Percentiles rank a stretch among this genome's conserved stretches.
Conservation (phyloP, 768 basidiomycete species). For the Suillus weaverae region DNA sequence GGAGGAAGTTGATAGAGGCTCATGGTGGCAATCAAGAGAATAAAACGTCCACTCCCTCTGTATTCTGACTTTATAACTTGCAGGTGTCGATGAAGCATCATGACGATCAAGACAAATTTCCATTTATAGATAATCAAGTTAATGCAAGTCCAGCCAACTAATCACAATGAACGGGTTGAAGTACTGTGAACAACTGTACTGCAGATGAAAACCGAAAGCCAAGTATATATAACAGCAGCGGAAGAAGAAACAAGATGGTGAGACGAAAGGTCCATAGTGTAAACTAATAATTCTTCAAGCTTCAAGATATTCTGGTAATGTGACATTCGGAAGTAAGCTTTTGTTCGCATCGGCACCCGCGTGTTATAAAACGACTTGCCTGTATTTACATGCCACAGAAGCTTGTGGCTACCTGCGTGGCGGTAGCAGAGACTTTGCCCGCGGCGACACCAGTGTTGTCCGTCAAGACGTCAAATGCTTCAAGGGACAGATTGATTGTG, state of each 20-base stretch:
- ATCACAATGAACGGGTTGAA: neutral
- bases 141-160: neutral
- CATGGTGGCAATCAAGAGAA: neutral
- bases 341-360: neutral
- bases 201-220: neutral
- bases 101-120: neutral
- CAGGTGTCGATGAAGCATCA: neutral
- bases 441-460: constrained; percentile 41
- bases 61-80: neutral
- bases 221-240: neutral
- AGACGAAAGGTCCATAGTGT: neutral
- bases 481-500: constrained; percentile 39
- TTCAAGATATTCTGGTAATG: neutral
- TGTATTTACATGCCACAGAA: constrained; percentile 45
- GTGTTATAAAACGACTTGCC: neutral
- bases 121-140: neutral
- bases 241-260: neutral
- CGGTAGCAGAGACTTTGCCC: constrained; percentile 46
- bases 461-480: constrained; percentile 37
- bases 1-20: constrained; percentile 15
- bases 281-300: neutral
- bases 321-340: neutral
- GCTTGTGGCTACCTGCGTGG: constrained; percentile 43
- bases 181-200: neutral
- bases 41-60: neutral